Evolutionary conservation across 768 basidiomycete genomes (phyloP), one percentile per base, ranked within the genome.

Genomic region (Russula vinacea): DNA sequence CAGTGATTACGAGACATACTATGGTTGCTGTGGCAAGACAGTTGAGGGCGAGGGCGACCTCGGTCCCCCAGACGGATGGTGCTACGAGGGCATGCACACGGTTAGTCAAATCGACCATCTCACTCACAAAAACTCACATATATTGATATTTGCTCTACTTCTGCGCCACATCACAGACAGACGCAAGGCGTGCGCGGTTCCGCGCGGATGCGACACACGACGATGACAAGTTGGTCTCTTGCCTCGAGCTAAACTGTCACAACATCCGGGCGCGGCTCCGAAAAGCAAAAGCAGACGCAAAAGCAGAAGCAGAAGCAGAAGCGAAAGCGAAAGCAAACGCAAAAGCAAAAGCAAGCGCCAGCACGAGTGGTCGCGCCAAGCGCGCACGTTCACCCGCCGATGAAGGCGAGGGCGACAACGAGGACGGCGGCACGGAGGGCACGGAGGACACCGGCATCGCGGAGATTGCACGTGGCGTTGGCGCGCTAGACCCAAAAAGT

Each of bases 51-150:
- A 87, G 66, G 90, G 90, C 1, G n/a, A n/a, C 65, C 87, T 87
- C 76, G 90, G 90, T 0, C 90, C 90, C 1, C 90, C 90, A 1
- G 88, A 90, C 71, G 90, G 90, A 1, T 92, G 88, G 88, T 92
- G 90, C 70, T 29, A 90, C 69, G 89, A 92, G 72, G 90, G 90
- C 3, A 83, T 80, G 73, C 90, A 92, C 73, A 91, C 90, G 10
- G 86, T 86, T 58, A 64, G 84, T 80, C 50, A 13, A 13, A 9
- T 17, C 39, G 5, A 5, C 13, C 39, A 2, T 16, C 2, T 6
- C 49, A 13, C 26, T 14, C 52, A 42, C 33, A 2, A 52, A 13
- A 16, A 14, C 44, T 19, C n/a, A 17, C 40, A 17, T 11, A 26
- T 51, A 50, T 29, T 60, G 5, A 13, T 44, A 42, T 8, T 10